Evolutionary conservation across 2,329 filamentous ascomycete genomes (phyloP), one percentile per base, ranked within the genome.

Genomic region (Fusarium annulatum): DNA sequence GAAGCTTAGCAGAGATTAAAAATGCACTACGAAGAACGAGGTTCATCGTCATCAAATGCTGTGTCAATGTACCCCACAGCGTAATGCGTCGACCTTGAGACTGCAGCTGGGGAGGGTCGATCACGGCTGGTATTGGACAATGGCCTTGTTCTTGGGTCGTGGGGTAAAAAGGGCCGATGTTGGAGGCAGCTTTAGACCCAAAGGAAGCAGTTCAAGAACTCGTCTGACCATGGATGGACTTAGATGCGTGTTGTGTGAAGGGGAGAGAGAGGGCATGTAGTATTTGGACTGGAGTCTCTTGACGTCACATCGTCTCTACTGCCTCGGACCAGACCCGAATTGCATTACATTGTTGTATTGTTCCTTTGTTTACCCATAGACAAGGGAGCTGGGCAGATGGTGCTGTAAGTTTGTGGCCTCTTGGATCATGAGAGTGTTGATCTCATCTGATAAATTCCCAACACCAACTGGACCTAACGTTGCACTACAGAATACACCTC

Each of bases 81-180:
- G 39, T 18, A 14, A 18, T 57, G 48, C 30, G 16, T 34, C 61
- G 42, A 36, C 30, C 30, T 51, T 33, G 48, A n/a, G n/a, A 36
- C 49, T 52, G 33, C 38, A 36, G 48, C 51, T 64, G 64, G 34
- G 51, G 69, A 72, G 69, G 69, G 69, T 65, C 45, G 59, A 55
- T 51, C 60, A 41, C 16, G 18, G 6, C 23, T 43, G 34, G 46
- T 43, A 72, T 68, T 72, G 70, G 70, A 69, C 59, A 64, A 60
- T 61, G 55, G n/a, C 19, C 71, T 52, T 1, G 18, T 36, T 36
- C 49, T 63, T 64, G 62, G 46, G 45, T 61, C 71, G 51, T 69
- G 71, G 72, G 72, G 72, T 70, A 74, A 75, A 75, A 75, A 74
- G 72, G 72, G 72, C 72, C 72, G 72, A 74, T 73, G 65, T 41